Base-by-base conservation (phyloP, 169 alveolate species). In the Theileria equi region DNA sequence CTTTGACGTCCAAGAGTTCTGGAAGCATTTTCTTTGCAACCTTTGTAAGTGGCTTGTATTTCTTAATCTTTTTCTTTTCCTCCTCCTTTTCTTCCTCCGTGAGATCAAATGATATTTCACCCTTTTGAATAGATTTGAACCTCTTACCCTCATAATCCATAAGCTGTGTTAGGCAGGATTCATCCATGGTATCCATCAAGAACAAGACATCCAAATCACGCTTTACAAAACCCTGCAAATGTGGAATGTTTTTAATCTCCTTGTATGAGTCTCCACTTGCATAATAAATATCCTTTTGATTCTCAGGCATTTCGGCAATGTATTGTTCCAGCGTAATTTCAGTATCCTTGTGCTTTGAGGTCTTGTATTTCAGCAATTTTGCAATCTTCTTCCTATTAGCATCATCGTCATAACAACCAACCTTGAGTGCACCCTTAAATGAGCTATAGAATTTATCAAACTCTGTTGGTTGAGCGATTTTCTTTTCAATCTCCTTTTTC, bases 351-450 rank as follows among this genome's bases (percentile, higher is more conserved):
- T 89, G 66, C 70, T 88, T 90, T 68, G 94, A 86, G 28, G 97
- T 90, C 81, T 89, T 84, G 77, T 91, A 96, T 64, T 92, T 91
- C 52, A 96, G 88, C 57, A 96, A 84, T 85, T 93, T 94, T 34
- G 94, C 91, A 57, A 96, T 90, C 90, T 94, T 94, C 47, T 91
- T 81, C 60, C 98, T 89, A 74, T 94, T 95, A 52, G 95, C 78
- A 73, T 93, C 96, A 74, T 96, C 99, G 67, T 96, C 99, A 74
- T 93, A 94, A 79, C 98, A 93, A 23, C 98, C 99, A 44, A 95
- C 91, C 90, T 94, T 94, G 54, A 96, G 79, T 63, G 91, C 89
- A 59, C 92, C 93, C 41, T 90, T 88, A 91, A 94, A 96, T 82
- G 90, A 92, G 61, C 91, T 90, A 87, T 92, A 96, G 89, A 96